Evolutionary conservation across 768 basidiomycete species (phyloP), one percentile per base, ranked within the genome.

Genomic region (Trametes cingulata): DNA sequence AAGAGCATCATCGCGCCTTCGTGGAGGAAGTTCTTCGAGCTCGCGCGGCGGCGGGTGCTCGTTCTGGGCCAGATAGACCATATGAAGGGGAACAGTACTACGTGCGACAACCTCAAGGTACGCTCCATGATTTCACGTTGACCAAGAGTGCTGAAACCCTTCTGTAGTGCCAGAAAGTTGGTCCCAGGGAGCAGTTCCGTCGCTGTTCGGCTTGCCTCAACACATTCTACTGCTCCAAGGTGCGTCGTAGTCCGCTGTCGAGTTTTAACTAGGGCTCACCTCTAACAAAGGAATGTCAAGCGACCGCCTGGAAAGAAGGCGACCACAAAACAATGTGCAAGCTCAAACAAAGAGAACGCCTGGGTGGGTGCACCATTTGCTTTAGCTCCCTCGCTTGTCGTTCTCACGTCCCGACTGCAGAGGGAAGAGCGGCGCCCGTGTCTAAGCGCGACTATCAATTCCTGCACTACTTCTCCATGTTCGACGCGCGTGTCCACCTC

Each of bases 151-250:
- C 19, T 22, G 8, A 13, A 13, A 14, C 3, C 22, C 22, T 6
- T 46, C 12, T 6, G 1, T 61, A 76, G 76, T 77, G 75, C 53
- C 74, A 74, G 15, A 75, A 74, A 63, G 56, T 73, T 37, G 74
- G 74, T 25, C 60, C 55, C 3, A 75, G 72, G 59, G 73, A 74
- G 49, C 71, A 68, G 15, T 74, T 78, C 61, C 64, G 67, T 41
- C 72, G 73, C 43, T 78, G 76, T 53, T 63, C 67, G 6, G 70
- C 68, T 6, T 77, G 77, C 62, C 67, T 68, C 6, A 71, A 66
- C 9, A 75, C 76, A 3, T 64, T 75, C 13, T 77, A 77, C 61
- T 77, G 77, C 57, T 77, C 76, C 1, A 74, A 74, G 52, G 63
- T 56, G 7, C 22, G 59, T 25, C 1, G 25, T 2, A 10, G 0